Conservation (phyloP, 169 alveolate species). For the Neospora caninum region DNA sequence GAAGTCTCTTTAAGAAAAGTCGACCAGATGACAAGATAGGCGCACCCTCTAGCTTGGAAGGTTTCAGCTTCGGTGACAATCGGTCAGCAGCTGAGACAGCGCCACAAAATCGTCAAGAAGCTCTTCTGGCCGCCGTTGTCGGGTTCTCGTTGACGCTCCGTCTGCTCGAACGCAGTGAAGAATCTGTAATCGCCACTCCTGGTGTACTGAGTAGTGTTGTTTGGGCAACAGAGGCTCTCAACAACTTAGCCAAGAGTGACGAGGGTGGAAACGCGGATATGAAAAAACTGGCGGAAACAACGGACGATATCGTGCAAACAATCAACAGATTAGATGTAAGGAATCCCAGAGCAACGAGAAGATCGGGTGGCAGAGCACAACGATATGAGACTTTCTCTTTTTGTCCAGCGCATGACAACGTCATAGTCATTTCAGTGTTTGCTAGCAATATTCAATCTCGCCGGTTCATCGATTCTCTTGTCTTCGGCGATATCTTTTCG, state of each 20-base stretch:
- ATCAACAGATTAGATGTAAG: neutral
- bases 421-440: no score
- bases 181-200: neutral
- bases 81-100: neutral
- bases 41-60: neutral
- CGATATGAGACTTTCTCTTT: no score
- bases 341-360: neutral
- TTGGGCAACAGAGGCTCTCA: neutral
- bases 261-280: neutral
- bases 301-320: neutral
- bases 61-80: neutral
- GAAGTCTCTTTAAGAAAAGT: neutral
- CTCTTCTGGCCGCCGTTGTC: constrained; percentile 8
- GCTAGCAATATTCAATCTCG: no score
- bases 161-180: neutral
- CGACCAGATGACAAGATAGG: neutral
- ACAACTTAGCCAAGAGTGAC: neutral
- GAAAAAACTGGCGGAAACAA: neutral
- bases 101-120: neutral
- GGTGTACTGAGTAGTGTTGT: neutral
- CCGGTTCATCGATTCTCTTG: no score
- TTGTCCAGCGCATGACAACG: no score
- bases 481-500: no score
- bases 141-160: neutral
- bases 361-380: no score